phyloP scores from a whole-genome alignment of 2,329 filamentous ascomycete species.

The Coniosporium uncinatum region DNA sequence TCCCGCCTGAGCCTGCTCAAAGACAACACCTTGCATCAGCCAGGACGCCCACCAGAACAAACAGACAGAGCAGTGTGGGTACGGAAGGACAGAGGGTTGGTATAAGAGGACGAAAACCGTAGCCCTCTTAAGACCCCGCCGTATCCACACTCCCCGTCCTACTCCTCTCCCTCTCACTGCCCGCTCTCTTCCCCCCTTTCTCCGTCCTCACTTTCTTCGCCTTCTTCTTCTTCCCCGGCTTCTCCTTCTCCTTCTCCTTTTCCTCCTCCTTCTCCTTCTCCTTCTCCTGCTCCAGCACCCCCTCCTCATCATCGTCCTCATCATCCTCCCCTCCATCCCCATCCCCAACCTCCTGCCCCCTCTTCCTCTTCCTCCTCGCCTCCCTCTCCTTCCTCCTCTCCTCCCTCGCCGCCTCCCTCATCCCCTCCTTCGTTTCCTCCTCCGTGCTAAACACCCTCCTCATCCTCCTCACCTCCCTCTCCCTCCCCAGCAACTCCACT shows the following conservation, averaged over 20 bases:
- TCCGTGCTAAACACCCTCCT: slow-evolving; percentile 69
- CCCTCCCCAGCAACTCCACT: slow-evolving; percentile 83
- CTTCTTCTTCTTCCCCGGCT: slow-evolving; percentile 11
- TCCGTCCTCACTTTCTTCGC: slow-evolving; percentile 4
- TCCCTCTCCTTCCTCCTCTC: slow-evolving; percentile 13
- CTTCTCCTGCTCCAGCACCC: slow-evolving; percentile 8
- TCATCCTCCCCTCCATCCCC: slow-evolving; percentile 11
- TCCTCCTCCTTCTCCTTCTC: slow-evolving; percentile 10
- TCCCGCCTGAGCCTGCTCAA: too few species aligned
- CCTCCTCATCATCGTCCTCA: slow-evolving; percentile 1
- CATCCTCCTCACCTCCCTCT: slow-evolving; percentile 78
- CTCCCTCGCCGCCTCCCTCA: slow-evolving; percentile 38
- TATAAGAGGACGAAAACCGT: too few species aligned
- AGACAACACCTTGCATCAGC: too few species aligned
- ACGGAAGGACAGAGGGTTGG: too few species aligned
- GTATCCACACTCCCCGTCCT: too few species aligned
- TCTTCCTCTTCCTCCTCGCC: slow-evolving; percentile 8
- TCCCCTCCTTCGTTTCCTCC: slow-evolving; percentile 55
- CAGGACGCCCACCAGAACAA: too few species aligned
- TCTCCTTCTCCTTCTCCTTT: slow-evolving; percentile 12
- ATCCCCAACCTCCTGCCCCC: slow-evolving; percentile 9
- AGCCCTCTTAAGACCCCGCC: too few species aligned
- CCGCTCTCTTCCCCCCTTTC: too few species aligned
- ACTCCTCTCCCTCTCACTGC: too few species aligned
- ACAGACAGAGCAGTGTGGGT: too few species aligned